These are phyloP conservation scores for Globisporangium orthogonon DNA, from an alignment of 352 stramenopile genomes.

Conservation along the genomic window DNA sequence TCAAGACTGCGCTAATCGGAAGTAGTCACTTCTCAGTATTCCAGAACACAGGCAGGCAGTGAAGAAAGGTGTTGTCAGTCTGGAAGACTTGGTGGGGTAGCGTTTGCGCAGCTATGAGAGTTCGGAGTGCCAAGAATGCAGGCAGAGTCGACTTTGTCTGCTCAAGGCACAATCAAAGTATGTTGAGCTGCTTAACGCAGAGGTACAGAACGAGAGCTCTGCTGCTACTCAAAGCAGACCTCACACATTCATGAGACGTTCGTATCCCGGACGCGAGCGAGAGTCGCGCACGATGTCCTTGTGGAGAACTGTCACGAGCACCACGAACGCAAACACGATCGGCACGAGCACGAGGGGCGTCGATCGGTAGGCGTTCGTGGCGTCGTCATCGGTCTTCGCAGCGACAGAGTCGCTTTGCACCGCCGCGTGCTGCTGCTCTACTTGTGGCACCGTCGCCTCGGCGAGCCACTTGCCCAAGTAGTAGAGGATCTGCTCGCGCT, in stretches of 20 bases:
- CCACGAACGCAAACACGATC: slow-evolving; percentile 47
- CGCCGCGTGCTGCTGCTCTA: slow-evolving; percentile 21
- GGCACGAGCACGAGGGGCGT: slow-evolving; percentile 69
- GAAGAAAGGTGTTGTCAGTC: too few relatives aligned
- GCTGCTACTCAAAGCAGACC: neutral
- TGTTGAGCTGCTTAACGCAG: too few relatives aligned
- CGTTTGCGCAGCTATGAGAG: too few relatives aligned
- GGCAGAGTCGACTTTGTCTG: too few relatives aligned
- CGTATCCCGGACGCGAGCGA: slow-evolving; percentile 25
- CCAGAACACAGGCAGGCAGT: too few relatives aligned
- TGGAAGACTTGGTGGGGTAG: neutral
- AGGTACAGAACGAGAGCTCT: too few relatives aligned
- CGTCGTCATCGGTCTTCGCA: neutral
- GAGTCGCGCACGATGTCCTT: slow-evolving; percentile 49
- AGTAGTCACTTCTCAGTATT: neutral
- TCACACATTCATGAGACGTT: slow-evolving; percentile 21
- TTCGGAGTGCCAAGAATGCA: too few relatives aligned
- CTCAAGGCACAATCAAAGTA: too few relatives aligned
- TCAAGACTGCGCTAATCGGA: slow-evolving; percentile 13
- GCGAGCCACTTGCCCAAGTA: slow-evolving; percentile 63
- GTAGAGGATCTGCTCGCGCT: slow-evolving; percentile 53
- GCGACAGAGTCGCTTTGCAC: slow-evolving; percentile 4
- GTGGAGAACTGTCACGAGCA: slow-evolving; percentile 45
- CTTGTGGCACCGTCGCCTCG: slow-evolving; percentile 9
- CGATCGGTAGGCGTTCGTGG: slow-evolving; percentile 21